Evolutionary conservation across 495 filamentous ascomycete genomes (phyloP).

Genomic region (Viridothelium virens): DNA sequence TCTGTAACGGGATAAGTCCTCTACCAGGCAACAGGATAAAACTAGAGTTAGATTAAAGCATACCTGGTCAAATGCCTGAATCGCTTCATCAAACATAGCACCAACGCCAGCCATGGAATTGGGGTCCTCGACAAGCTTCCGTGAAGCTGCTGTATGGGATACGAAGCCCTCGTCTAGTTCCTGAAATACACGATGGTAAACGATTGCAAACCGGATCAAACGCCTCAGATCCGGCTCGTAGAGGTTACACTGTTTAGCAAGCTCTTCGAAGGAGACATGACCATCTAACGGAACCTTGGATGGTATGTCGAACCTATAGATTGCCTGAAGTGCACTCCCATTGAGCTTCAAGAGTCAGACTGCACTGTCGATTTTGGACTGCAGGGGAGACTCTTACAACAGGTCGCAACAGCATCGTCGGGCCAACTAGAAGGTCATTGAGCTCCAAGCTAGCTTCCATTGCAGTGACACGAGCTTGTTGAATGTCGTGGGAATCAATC

Average conservation of each 20-base stretch:
- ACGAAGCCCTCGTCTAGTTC: constrained; percentile 25
- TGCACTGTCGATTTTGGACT: neutral
- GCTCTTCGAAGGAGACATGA: constrained; percentile 22
- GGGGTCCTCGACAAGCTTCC: constrained; percentile 11
- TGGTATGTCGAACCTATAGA: constrained; percentile 28
- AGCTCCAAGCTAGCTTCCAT: constrained; percentile 10
- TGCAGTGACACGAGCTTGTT: neutral
- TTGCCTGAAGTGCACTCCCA: constrained; percentile 19
- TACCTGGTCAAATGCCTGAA: too few species aligned
- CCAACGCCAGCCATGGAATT: constrained; percentile 6
- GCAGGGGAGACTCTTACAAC: neutral
- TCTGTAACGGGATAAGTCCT: neutral
- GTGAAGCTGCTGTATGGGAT: constrained; percentile 24
- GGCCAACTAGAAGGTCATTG: constrained; percentile 8
- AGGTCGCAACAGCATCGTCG: constrained; percentile 1
- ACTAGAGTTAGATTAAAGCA: too few species aligned
- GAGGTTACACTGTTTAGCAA: constrained; percentile 17
- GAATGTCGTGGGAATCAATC: neutral
- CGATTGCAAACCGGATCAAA: constrained; percentile 27
- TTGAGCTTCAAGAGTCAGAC: neutral
- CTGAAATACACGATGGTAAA: constrained; percentile 25
- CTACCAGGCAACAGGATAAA: too few species aligned
- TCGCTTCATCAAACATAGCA: neutral
- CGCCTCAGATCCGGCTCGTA: constrained; percentile 20
- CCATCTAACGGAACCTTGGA: constrained; percentile 20